A percentile compares a stretch with the other conserved stretches of the same genome.
These are phyloP conservation scores for Santalum album DNA, from an alignment of 164 flowering plant genomes.

Conservation along the genomic window DNA sequence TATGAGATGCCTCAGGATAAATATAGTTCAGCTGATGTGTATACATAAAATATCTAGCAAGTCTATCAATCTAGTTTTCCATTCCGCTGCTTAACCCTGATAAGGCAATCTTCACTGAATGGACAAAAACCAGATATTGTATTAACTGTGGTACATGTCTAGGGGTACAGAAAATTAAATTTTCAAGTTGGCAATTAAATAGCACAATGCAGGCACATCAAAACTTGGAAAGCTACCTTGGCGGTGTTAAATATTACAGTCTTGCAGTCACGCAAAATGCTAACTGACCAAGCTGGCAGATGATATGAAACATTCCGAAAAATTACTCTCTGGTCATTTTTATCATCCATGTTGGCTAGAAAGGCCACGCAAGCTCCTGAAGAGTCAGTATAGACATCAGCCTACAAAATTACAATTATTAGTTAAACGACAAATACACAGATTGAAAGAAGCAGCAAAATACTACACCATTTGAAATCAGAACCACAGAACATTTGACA, in stretches of 20 bases:
- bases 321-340: constrained; percentile 45
- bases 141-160: too few relatives aligned
- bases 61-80: too few relatives aligned
- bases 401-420: constrained; percentile 36
- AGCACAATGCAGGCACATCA: neutral
- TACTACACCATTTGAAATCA: too few relatives aligned
- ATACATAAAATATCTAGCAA: too few relatives aligned
- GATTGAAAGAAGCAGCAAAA: too few relatives aligned
- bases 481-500: too few relatives aligned
- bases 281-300: constrained; percentile 97
- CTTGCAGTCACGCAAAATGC: constrained; percentile 97
- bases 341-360: constrained; percentile 72
- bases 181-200: neutral
- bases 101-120: too few relatives aligned
- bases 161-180: too few relatives aligned
- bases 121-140: too few relatives aligned
- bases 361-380: constrained; percentile 90
- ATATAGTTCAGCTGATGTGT: too few relatives aligned
- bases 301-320: constrained; percentile 69
- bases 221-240: constrained; percentile 36
- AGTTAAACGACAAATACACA: neutral
- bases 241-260: constrained; percentile 86
- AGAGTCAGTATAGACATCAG: constrained; percentile 57
- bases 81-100: too few relatives aligned
- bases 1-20: too few relatives aligned